phyloP scores from a whole-genome alignment of 495 filamentous ascomycete species.

The Astrocystis sublimbata region DNA sequence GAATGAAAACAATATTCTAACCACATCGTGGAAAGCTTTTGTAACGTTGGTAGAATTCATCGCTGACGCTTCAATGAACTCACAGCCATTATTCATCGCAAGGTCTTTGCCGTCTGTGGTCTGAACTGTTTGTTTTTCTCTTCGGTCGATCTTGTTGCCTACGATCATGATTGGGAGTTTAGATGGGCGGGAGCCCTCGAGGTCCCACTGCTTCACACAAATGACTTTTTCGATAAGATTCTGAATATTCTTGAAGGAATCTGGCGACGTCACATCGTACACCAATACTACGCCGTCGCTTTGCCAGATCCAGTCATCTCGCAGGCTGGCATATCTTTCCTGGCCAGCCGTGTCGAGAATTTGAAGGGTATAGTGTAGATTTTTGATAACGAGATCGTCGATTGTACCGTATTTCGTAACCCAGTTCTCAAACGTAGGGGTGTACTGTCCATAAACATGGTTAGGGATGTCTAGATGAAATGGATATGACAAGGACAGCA shows the following conservation, averaged over 20 bases:
- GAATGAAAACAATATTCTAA: constrained; percentile 54
- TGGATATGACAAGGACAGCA: not conserved
- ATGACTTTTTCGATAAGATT: constrained; percentile 32
- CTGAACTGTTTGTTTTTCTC: constrained; percentile 71
- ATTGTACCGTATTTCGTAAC: no score
- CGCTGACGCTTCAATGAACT: not conserved
- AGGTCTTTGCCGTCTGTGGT: constrained; percentile 69
- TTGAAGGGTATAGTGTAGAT: constrained; percentile 71
- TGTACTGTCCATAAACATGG: not conserved
- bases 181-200: constrained; percentile 58
- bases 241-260: constrained; percentile 62
- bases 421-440: no score
- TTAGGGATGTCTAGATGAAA: not conserved
- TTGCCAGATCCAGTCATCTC: constrained; percentile 79
- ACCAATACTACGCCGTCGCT: constrained; percentile 80
- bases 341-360: constrained; percentile 78
- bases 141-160: constrained; percentile 76
- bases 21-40: constrained; percentile 78
- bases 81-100: not conserved
- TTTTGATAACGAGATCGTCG: constrained; percentile 41
- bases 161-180: constrained; percentile 63
- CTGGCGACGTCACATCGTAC: constrained; percentile 74
- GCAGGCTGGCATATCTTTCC: constrained; percentile 76
- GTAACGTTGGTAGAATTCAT: constrained; percentile 69
- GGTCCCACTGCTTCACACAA: constrained; percentile 34